phyloP scores from a whole-genome alignment of 192 early-diverging fungal genomes.

The Coemansia sp. region DNA sequence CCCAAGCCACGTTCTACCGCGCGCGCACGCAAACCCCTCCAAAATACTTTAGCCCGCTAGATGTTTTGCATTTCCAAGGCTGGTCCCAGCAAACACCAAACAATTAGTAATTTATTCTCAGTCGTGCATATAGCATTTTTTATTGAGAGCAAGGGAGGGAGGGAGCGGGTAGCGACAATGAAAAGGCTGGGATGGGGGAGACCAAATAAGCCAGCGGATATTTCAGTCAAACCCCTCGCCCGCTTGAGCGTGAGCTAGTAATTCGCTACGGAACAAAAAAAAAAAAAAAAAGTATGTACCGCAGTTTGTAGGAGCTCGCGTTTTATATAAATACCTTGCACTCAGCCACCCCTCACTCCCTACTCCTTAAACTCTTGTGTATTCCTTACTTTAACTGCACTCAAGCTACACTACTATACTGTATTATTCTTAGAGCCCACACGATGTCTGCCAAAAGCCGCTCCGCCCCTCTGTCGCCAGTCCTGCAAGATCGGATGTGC shows the following conservation, averaged over 20 bases:
- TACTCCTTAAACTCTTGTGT: neutral
- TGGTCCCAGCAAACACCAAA: neutral
- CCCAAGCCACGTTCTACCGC: neutral
- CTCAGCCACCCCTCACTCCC: neutral
- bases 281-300: too few species aligned
- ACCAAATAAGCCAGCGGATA: neutral
- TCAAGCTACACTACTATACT: neutral
- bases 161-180: neutral
- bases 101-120: neutral
- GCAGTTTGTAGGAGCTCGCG: neutral
- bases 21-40: neutral
- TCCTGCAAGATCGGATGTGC: slow-evolving; percentile 39
- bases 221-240: neutral
- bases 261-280: too few species aligned
- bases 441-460: neutral
- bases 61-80: neutral
- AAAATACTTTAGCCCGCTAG: neutral
- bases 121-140: neutral
- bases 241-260: neutral
- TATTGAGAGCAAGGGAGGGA: neutral
- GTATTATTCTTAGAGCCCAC: neutral
- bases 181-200: neutral
- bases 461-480: neutral
- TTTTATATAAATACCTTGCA: neutral
- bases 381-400: neutral